A percentile compares a stretch with the other conserved stretches of the same genome.
phyloP scores from a whole-genome alignment of 108 stramenopile species.

The Cylindrotheca closterium region DNA sequence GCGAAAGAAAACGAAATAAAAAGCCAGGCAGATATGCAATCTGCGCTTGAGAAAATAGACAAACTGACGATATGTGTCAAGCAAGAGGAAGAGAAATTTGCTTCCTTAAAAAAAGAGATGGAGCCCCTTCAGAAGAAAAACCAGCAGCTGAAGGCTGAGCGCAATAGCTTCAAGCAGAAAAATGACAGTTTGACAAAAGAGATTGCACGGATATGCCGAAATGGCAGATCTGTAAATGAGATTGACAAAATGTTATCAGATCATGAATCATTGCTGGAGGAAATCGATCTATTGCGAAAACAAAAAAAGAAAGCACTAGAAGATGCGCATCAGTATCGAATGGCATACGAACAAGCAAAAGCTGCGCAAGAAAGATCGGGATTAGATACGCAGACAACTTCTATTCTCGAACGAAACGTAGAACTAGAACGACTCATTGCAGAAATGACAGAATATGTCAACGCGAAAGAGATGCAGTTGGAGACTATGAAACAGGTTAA shows the following conservation, averaged over 20 bases:
- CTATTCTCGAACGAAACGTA: slow-evolving; percentile 44
- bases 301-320: slow-evolving; percentile 57
- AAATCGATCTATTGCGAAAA: slow-evolving; percentile 46
- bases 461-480: slow-evolving; percentile 82
- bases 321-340: slow-evolving; percentile 47
- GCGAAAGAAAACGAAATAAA: slow-evolving; percentile 34
- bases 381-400: slow-evolving; percentile 29
- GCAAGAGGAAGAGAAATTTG: slow-evolving; percentile 23
- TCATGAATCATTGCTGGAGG: slow-evolving; percentile 40
- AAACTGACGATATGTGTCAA: slow-evolving; percentile 30
- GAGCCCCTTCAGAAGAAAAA: slow-evolving; percentile 40
- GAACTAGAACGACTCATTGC: slow-evolving; percentile 74
- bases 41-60: slow-evolving; percentile 28
- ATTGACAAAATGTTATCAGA: slow-evolving; percentile 53
- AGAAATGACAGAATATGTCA: slow-evolving; percentile 72
- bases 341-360: slow-evolving; percentile 43
- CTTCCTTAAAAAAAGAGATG: slow-evolving; percentile 23
- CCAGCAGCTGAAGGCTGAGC: slow-evolving; percentile 70
- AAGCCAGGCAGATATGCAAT: slow-evolving; percentile 43
- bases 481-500: slow-evolving; percentile 78
- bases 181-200: slow-evolving; percentile 75
- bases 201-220: slow-evolving; percentile 46
- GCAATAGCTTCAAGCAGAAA: slow-evolving; percentile 70
- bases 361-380: slow-evolving; percentile 46
- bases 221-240: slow-evolving; percentile 42